Evolutionary conservation across 441 rosid species (phyloP), one percentile per base, ranked within the genome.

Genomic region (Euphorbia celastroides): DNA sequence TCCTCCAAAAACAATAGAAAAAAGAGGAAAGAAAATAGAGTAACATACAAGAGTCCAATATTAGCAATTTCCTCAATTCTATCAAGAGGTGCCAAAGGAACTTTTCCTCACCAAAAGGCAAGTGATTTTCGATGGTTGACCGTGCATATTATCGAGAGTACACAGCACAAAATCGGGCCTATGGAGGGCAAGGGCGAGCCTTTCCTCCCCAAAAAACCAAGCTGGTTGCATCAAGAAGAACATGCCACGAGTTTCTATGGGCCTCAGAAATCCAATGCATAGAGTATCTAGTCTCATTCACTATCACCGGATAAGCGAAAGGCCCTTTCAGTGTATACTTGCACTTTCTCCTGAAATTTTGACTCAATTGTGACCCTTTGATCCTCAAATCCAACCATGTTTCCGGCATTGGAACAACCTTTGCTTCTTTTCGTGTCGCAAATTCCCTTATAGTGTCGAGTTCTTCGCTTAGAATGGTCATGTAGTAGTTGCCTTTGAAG

Each of bases 241-340:
- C 90, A 23, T 83, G 87, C 93, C 87, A 87, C 2, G 87, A 82
- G 50, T 79, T 83, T 34, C 90, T 70, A 57, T 82, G 93, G 0
- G 86, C 87, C 66, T 87, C 90, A 0, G 87, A 87, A 44, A 85
- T 78, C 90, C 90, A 87, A 67, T 87, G 90, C 90, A 79, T 74
- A 0, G 90, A 85, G 57, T 78, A 77, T 28, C 81, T 80, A 11
- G 79, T 78, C 72, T 78, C 84, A 30, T 82, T 78, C 42, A 78
- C 81, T 27, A 65, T 51, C 1, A 75, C 84, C 0, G 87, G 90
- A 56, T 79, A 85, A 5, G 88, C 77, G 64, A 83, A 82, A 1
- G 83, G 81, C 6, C 87, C 90, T 48, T 82, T 84, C 0, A 80
- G 84, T 17, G 60, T 79, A 62, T 78, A 70, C 79, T 80, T 87